phyloP scores from a whole-genome alignment of 176 grass and related monocot species.

The Oryza rufipogon region DNA sequence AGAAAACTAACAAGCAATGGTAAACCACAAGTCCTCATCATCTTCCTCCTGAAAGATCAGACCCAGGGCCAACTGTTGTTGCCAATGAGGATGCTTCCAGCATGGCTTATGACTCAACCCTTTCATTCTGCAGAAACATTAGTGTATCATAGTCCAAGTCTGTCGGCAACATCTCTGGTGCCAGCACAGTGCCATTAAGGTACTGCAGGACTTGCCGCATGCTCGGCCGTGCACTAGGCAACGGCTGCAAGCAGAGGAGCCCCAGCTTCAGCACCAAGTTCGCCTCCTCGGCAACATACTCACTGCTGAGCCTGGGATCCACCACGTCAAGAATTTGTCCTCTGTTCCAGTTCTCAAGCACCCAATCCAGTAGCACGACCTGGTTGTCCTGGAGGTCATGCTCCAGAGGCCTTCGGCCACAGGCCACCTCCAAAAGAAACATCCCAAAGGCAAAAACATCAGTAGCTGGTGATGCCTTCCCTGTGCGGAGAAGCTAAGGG shows the following conservation, averaged over 20 bases:
- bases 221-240: conserved; percentile 43
- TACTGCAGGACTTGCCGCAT: conserved; percentile 53
- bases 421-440: conserved; percentile 55
- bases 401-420: conserved; percentile 51
- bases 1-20: neutral
- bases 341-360: conserved; percentile 43
- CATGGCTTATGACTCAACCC: conserved; percentile 37
- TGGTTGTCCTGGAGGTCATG: conserved; percentile 24
- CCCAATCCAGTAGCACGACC: conserved; percentile 45
- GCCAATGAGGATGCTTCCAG: conserved; percentile 17
- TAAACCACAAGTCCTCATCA: conserved; percentile 24
- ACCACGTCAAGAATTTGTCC: conserved; percentile 32
- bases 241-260: conserved; percentile 56
- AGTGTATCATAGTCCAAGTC: conserved; percentile 30
- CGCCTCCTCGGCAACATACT: conserved; percentile 28
- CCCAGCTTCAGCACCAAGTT: conserved; percentile 59
- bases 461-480: conserved; percentile 50
- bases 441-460: conserved; percentile 50
- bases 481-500: conserved; percentile 15
- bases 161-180: conserved; percentile 38
- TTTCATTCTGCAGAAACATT: conserved; percentile 42
- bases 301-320: conserved; percentile 34
- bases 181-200: conserved; percentile 1
- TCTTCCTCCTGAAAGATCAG: conserved; percentile 30
- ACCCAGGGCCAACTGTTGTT: conserved; percentile 18